Conservation (phyloP, 129 eudicot genomes). For the Calendula officinalis region DNA sequence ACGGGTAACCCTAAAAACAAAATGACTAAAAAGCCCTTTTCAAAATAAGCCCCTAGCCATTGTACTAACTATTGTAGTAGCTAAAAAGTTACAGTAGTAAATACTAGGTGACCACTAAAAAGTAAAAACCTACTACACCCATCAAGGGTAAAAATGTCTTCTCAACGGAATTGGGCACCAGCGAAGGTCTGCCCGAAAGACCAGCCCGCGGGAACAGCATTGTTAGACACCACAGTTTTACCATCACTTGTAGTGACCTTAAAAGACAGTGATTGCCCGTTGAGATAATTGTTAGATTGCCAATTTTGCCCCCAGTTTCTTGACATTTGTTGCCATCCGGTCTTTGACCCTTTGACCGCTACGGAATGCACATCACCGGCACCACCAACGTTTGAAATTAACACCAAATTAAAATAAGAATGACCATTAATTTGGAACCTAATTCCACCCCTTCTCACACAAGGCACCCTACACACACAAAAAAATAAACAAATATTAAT, state of each 20-base stretch:
- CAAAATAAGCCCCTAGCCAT: constrained; percentile 27
- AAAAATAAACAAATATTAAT: background rate
- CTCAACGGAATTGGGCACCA: constrained; percentile 44
- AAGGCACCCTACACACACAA: constrained; percentile 43
- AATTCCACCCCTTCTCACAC: constrained; percentile 54
- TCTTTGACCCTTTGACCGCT: constrained; percentile 50
- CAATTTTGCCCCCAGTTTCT: constrained; percentile 75
- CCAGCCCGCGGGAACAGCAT: constrained; percentile 51
- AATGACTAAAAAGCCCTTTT: constrained; percentile 35
- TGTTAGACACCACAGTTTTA: constrained; percentile 43
- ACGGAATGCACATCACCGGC: constrained; percentile 58
- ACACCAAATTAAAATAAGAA: constrained; percentile 56
- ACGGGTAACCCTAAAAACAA: constrained; percentile 21
- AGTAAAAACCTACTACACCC: constrained; percentile 3
- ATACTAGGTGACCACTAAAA: constrained; percentile 18
- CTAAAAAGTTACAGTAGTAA: constrained; percentile 34
- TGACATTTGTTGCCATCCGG: constrained; percentile 60
- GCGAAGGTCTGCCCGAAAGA: constrained; percentile 58
- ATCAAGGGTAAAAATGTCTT: constrained; percentile 25
- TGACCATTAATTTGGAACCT: constrained; percentile 65
- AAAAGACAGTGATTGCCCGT: constrained; percentile 51
- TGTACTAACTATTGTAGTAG: constrained; percentile 28
- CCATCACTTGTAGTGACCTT: constrained; percentile 71
- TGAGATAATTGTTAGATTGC: constrained; percentile 54
- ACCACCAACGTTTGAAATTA: constrained; percentile 50